phyloP scores from a whole-genome alignment of 1,284 basidiomycete genomes.

The Somion occarium region DNA sequence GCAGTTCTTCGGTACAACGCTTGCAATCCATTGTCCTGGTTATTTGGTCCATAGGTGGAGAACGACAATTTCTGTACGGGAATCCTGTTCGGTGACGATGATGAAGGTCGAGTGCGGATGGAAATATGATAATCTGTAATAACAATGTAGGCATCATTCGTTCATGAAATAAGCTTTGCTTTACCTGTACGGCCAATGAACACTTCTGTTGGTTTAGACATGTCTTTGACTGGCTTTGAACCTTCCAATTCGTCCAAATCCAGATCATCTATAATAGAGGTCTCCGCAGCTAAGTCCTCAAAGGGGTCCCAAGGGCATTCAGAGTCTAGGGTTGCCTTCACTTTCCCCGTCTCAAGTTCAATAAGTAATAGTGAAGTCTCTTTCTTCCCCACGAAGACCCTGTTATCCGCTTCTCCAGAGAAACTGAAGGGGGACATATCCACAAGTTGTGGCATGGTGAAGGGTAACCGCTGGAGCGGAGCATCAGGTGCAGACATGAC shows the following conservation, averaged over 20 bases:
- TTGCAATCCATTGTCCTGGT: constrained; percentile 65
- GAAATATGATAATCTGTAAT: constrained; percentile 66
- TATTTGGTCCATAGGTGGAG: constrained; percentile 82
- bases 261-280: constrained; percentile 31
- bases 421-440: constrained; percentile 84
- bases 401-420: constrained; percentile 55
- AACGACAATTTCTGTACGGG: constrained; percentile 75
- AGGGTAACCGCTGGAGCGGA: constrained; percentile 76
- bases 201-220: constrained; percentile 51
- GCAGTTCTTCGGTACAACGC: constrained; percentile 62
- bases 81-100: constrained; percentile 30
- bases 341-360: constrained; percentile 77
- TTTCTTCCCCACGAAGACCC: constrained; percentile 83
- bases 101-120: constrained; percentile 49
- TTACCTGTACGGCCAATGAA: constrained; percentile 80
- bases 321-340: constrained; percentile 74
- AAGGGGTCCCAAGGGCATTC: constrained; percentile 75
- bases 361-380: constrained; percentile 78
- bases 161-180: constrained; percentile 20
- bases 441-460: constrained; percentile 84
- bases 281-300: constrained; percentile 41
- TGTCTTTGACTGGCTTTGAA: constrained; percentile 34
- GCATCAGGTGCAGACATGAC: constrained; percentile 62
- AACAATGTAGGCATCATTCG: constrained; percentile 4
- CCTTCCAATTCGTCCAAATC: constrained; percentile 69